phyloP scores from a whole-genome alignment of 2,329 filamentous ascomycete species.

The Cercospora sesami region DNA sequence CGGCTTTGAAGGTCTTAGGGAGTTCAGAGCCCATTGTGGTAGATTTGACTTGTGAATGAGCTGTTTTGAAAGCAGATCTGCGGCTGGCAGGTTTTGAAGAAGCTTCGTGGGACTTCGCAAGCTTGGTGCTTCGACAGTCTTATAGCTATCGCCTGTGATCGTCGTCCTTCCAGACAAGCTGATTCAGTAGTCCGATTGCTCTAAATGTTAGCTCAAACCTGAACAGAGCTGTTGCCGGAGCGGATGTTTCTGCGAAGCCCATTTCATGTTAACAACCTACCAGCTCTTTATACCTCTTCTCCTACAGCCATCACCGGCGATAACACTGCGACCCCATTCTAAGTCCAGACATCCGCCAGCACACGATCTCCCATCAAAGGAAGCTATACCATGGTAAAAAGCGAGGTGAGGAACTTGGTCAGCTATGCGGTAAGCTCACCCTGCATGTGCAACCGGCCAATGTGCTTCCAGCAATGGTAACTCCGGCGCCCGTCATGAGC shows the following conservation, averaged over 20 bases:
- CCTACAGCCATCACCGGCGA: not conserved
- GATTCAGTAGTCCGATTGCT: not conserved
- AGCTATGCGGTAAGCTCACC: not conserved
- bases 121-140: not conserved
- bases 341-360: not conserved
- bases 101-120: not conserved
- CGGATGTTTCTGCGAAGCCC: not conserved
- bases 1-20: slow-evolving; percentile 68
- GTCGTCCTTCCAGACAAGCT: not conserved
- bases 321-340: not conserved
- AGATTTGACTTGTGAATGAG: not conserved
- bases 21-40: slow-evolving; percentile 23
- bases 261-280: not conserved
- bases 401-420: not conserved
- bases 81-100: not conserved
- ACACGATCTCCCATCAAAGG: not conserved
- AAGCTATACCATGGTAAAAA: not conserved
- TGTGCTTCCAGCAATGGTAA: not conserved
- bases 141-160: not conserved
- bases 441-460: not conserved
- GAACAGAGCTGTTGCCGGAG: not conserved
- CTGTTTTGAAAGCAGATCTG: not conserved
- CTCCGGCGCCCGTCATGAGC: not conserved
- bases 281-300: not conserved
- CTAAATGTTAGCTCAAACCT: not conserved